phyloP scores from a whole-genome alignment of 176 grass and related monocot species.

The Miscanthus lutarioriparius region DNA sequence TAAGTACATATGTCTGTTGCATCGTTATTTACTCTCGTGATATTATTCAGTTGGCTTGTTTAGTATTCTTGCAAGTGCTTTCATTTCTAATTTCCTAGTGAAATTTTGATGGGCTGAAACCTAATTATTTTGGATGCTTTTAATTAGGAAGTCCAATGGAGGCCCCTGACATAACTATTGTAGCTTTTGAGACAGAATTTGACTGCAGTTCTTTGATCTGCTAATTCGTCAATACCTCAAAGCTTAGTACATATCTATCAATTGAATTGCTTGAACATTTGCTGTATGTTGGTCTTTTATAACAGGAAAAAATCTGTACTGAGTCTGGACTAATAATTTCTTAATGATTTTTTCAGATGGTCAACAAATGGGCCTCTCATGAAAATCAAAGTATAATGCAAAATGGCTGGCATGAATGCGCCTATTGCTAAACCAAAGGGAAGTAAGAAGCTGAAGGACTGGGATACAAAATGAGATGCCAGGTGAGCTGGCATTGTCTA shows the following conservation, averaged over 20 bases:
- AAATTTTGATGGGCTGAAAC: constrained; percentile 21
- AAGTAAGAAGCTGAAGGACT: constrained; percentile 95
- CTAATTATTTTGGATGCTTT: background rate
- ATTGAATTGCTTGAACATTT: background rate
- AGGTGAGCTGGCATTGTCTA: constrained; percentile 15
- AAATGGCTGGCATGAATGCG: constrained; percentile 92
- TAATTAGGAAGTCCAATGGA: background rate
- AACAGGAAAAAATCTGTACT: background rate
- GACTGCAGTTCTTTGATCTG: background rate
- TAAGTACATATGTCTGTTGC: constrained; percentile 42
- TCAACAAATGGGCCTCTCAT: constrained; percentile 81
- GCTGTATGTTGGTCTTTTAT: background rate
- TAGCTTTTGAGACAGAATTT: background rate
- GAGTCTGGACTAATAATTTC: constrained; percentile 2
- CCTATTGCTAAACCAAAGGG: constrained; percentile 90
- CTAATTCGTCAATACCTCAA: background rate
- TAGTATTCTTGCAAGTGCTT: constrained; percentile 9
- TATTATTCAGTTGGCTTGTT: background rate
- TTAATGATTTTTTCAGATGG: constrained; percentile 60
- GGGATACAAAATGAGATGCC: constrained; percentile 52
- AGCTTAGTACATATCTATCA: background rate
- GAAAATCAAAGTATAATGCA: constrained; percentile 86
- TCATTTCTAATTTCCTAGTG: background rate
- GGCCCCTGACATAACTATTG: background rate
- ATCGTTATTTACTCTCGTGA: background rate